Percentiles rank a stretch among this genome's conserved stretches.
Evolutionary conservation across 1,284 basidiomycete genomes (phyloP).

Genomic region (Meripilus lineatus): DNA sequence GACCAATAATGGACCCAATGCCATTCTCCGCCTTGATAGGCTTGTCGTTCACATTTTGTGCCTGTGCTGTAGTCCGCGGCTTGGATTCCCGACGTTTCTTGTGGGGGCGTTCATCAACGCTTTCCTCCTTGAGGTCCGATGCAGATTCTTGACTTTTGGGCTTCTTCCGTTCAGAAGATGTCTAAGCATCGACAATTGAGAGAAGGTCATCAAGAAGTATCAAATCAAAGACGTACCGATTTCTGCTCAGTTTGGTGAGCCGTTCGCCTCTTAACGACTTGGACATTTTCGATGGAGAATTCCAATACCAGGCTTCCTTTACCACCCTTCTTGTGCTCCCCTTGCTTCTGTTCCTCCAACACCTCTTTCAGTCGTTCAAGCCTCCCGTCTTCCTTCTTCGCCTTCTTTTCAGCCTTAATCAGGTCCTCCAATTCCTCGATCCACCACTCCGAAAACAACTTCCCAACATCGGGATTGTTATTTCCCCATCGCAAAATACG

Average conservation of each 20-base stretch:
- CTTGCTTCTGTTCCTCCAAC: conserved; percentile 40
- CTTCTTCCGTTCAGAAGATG: conserved; percentile 11
- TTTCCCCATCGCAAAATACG: conserved; percentile 93
- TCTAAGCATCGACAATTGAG: conserved; percentile 12
- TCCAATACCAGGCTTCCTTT: conserved; percentile 79
- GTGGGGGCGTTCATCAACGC: conserved; percentile 14
- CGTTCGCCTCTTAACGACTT: conserved; percentile 72
- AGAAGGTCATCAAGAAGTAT: conserved; percentile 7
- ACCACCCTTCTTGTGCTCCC: conserved; percentile 31
- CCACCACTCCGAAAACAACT: conserved; percentile 79
- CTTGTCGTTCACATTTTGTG: not conserved
- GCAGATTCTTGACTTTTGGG: not conserved
- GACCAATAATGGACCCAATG: conserved; percentile 30
- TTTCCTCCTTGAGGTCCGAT: conserved; percentile 17
- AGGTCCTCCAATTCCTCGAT: conserved; percentile 74
- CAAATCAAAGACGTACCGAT: conserved; percentile 12
- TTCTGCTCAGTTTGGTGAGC: conserved; percentile 37
- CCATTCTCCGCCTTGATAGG: conserved; percentile 13
- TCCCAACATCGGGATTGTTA: conserved; percentile 69
- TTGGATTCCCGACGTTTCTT: conserved; percentile 25
- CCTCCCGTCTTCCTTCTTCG: conserved; percentile 44
- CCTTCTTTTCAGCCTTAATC: conserved; percentile 55
- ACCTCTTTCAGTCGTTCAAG: conserved; percentile 59
- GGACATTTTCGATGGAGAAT: conserved; percentile 91
- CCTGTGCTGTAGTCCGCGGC: conserved; percentile 7